A percentile compares a stretch with the other conserved stretches of the same genome.
Conservation (phyloP, 768 basidiomycete genomes). For the Xerocomus brunneocitrinus region DNA sequence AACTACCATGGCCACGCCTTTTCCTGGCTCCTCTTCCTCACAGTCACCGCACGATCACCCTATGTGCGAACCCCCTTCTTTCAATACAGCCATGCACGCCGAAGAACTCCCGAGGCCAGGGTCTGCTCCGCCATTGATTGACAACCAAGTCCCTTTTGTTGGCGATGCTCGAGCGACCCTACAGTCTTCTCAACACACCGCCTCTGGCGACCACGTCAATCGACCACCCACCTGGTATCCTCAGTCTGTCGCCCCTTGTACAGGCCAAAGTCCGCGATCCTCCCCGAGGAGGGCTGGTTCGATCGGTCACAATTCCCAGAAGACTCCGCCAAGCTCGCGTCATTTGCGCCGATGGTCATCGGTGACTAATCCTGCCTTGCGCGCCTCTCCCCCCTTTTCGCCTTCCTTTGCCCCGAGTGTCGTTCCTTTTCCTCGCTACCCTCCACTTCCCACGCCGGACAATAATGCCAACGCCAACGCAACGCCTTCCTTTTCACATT, state of each 20-base stretch:
- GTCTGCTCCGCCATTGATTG: slow-evolving; percentile 29
- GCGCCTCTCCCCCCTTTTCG: slow-evolving; percentile 17
- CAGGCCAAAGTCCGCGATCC: slow-evolving; percentile 30
- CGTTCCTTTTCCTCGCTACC: slow-evolving; percentile 19
- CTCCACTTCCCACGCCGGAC: slow-evolving; percentile 5
- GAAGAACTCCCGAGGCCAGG: slow-evolving; percentile 25
- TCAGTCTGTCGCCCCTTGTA: slow-evolving; percentile 11
- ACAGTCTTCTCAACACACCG: slow-evolving; percentile 12
- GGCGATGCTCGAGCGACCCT: slow-evolving; percentile 25
- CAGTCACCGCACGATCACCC: slow-evolving; percentile 28
- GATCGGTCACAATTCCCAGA: slow-evolving; percentile 29
- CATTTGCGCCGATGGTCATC: slow-evolving; percentile 31
- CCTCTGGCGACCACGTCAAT: slow-evolving; percentile 14
- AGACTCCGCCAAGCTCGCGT: slow-evolving; percentile 26
- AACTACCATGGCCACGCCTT: slow-evolving; percentile 24
- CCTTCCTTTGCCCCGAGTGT: slow-evolving; percentile 9
- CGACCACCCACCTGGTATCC: slow-evolving; percentile 20
- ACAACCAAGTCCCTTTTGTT: slow-evolving; percentile 26
- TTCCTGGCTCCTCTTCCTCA: slow-evolving; percentile 29
- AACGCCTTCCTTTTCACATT: slow-evolving; percentile 5
- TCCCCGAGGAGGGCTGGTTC: slow-evolving; percentile 29
- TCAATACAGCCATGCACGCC: slow-evolving; percentile 20
- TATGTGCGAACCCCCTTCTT: slow-evolving; percentile 24
- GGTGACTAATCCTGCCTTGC: slow-evolving; percentile 26
- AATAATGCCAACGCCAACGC: neutral